Percentiles rank a stretch among this genome's conserved stretches.
These are phyloP conservation scores for Ballota nigra DNA, from an alignment of 257 asterid genomes.

Conservation along the genomic window DNA sequence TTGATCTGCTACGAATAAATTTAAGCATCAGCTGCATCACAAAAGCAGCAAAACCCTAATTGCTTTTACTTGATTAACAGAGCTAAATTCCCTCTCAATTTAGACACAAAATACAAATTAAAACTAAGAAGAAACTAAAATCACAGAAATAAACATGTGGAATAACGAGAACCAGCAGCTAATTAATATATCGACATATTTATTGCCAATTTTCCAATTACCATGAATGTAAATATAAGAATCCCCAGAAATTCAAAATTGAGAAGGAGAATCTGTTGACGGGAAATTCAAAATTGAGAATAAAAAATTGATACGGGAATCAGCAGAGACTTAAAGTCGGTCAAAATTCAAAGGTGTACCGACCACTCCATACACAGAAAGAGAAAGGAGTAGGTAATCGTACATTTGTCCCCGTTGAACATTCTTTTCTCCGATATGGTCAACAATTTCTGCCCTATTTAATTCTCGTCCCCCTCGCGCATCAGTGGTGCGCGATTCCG, in stretches of 20 bases:
- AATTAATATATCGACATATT: neutral
- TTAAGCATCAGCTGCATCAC: neutral
- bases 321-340: neutral
- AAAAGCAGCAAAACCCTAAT: neutral
- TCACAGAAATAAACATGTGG: neutral
- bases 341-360: slow-evolving; percentile 29
- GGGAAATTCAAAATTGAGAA: slow-evolving; percentile 14
- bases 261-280: neutral
- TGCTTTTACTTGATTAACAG: neutral
- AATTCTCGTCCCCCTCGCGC: neutral
- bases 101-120: neutral
- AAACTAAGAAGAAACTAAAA: neutral
- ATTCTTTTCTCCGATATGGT: slow-evolving; percentile 32
- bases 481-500: slow-evolving; percentile 10
- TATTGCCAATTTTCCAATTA: neutral
- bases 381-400: neutral
- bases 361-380: slow-evolving; percentile 21
- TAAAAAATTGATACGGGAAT: slow-evolving; percentile 24
- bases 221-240: neutral
- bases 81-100: neutral
- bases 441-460: slow-evolving; percentile 28
- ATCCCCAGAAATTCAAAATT: neutral
- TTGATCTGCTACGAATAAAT: neutral
- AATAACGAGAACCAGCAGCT: neutral
- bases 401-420: slow-evolving; percentile 17